phyloP scores from a whole-genome alignment of 108 stramenopile genomes.

The Heterococcus sp. region DNA sequence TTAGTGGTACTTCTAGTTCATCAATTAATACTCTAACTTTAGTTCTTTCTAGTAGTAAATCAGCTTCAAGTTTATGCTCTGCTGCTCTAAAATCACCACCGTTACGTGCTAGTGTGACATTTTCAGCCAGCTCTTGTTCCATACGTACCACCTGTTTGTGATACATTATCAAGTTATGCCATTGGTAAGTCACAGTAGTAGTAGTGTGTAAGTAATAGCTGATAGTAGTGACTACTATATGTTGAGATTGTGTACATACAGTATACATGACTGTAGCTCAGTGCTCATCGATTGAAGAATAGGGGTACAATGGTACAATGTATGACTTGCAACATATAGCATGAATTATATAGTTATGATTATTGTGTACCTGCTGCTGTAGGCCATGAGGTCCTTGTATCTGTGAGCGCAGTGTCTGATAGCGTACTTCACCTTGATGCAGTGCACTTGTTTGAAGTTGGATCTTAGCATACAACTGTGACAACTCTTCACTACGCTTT shows the following conservation, averaged over 20 bases:
- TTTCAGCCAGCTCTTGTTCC: conserved; percentile 45
- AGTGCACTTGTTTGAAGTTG: conserved; percentile 56
- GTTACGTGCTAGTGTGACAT: conserved; percentile 17
- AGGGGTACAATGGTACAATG: too few relatives aligned
- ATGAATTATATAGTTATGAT: too few relatives aligned
- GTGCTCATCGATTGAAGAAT: too few relatives aligned
- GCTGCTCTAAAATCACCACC: conserved; percentile 39
- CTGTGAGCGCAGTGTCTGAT: not conserved
- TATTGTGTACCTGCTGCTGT: not conserved
- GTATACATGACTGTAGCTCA: too few relatives aligned
- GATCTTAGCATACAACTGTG: conserved; percentile 64
- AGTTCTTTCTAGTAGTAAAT: conserved; percentile 50
- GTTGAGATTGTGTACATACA: too few relatives aligned
- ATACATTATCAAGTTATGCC: too few relatives aligned
- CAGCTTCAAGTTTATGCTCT: conserved; percentile 48
- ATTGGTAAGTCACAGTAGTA: too few relatives aligned
- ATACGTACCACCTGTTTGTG: too few relatives aligned
- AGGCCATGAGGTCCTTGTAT: not conserved
- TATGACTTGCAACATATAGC: too few relatives aligned
- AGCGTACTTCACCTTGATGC: conserved; percentile 56
- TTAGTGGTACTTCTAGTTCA: conserved; percentile 63
- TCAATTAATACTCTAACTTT: conserved; percentile 56
- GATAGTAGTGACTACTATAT: too few relatives aligned
- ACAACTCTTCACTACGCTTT: conserved; percentile 60
- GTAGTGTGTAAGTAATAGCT: too few relatives aligned